These are phyloP conservation scores for Geoglossum cookeanum DNA, from an alignment of 2,329 filamentous ascomycete genomes.

Conservation along the genomic window DNA sequence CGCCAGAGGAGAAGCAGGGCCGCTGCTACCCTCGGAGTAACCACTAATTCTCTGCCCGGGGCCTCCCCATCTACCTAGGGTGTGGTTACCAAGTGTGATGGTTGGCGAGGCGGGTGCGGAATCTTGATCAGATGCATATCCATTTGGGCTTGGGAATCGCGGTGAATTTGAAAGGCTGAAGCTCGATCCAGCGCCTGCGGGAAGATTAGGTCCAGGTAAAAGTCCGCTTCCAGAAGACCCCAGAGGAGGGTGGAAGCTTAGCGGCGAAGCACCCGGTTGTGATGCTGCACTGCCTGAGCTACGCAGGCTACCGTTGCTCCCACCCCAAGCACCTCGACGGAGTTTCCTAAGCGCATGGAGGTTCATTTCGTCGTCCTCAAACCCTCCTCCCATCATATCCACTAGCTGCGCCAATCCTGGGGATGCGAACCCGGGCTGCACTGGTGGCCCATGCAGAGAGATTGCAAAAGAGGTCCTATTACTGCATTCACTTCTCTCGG, in stretches of 20 bases:
- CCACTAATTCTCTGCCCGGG: background rate
- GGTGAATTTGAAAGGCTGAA: background rate
- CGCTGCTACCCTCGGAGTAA: background rate
- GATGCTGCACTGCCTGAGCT: conserved; percentile 21
- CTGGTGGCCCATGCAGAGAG: conserved; percentile 12
- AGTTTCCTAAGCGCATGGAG: conserved; percentile 53
- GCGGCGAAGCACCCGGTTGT: conserved; percentile 15
- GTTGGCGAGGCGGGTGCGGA: background rate
- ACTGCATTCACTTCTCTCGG: conserved; percentile 87
- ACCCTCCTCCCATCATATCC: conserved; percentile 31
- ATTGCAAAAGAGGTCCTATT: conserved; percentile 79
- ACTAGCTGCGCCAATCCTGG: conserved; percentile 64
- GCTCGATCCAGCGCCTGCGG: background rate
- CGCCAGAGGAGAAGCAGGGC: background rate
- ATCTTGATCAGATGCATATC: background rate
- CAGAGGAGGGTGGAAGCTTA: conserved; percentile 13
- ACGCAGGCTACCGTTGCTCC: conserved; percentile 53
- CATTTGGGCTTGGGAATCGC: background rate
- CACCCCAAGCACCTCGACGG: conserved; percentile 60
- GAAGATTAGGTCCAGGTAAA: background rate
- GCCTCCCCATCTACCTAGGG: background rate
- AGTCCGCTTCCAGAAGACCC: conserved; percentile 19
- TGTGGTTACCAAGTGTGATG: background rate
- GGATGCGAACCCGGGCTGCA: conserved; percentile 32
- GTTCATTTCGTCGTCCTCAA: conserved; percentile 50